phyloP scores from a whole-genome alignment of 805 yeast genomes.

The Wickerhamiella bombiphila region DNA sequence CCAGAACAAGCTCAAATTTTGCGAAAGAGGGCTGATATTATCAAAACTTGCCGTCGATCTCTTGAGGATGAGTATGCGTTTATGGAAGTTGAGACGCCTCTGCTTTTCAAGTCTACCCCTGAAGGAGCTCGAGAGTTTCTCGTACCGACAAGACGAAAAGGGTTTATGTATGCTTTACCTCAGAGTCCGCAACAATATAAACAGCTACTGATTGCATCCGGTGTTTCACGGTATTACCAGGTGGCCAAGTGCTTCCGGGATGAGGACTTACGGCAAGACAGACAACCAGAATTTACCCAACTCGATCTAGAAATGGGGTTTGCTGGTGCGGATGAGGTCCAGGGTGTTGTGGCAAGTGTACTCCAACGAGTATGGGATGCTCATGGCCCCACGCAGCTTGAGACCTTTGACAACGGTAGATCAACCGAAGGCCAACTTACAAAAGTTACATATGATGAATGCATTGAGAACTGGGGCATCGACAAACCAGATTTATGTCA shows the following conservation, averaged over 20 bases:
- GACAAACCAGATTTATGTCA: slow-evolving; percentile 94
- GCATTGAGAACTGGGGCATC: slow-evolving; percentile 62
- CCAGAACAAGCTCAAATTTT: slow-evolving; percentile 20
- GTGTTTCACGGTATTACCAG: slow-evolving; percentile 74
- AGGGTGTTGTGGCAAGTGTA: slow-evolving; percentile 43
- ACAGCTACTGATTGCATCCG: slow-evolving; percentile 88
- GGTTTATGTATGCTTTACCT: slow-evolving; percentile 72
- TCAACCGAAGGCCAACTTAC: slow-evolving; percentile 4
- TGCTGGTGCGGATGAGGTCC: slow-evolving; percentile 55
- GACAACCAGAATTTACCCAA: slow-evolving; percentile 97
- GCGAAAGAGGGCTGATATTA: slow-evolving; percentile 23
- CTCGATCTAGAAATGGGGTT: slow-evolving; percentile 91
- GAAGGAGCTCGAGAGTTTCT: slow-evolving; percentile 95
- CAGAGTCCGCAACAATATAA: slow-evolving; percentile 98
- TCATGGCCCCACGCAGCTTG: slow-evolving; percentile 26
- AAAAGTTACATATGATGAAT: slow-evolving; percentile 46
- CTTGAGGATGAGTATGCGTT: slow-evolving; percentile 32
- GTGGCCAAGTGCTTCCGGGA: slow-evolving; percentile 91
- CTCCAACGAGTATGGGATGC: slow-evolving; percentile 42
- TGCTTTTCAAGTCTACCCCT: slow-evolving; percentile 88
- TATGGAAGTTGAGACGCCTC: slow-evolving; percentile 82
- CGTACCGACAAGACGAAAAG: slow-evolving; percentile 66
- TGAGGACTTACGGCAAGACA: slow-evolving; percentile 84
- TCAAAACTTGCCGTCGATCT: slow-evolving; percentile 25
- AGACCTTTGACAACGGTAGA: slow-evolving; percentile 18